Base-by-base conservation (phyloP, 176 grass and related monocot genomes). In the Poa annua region DNA sequence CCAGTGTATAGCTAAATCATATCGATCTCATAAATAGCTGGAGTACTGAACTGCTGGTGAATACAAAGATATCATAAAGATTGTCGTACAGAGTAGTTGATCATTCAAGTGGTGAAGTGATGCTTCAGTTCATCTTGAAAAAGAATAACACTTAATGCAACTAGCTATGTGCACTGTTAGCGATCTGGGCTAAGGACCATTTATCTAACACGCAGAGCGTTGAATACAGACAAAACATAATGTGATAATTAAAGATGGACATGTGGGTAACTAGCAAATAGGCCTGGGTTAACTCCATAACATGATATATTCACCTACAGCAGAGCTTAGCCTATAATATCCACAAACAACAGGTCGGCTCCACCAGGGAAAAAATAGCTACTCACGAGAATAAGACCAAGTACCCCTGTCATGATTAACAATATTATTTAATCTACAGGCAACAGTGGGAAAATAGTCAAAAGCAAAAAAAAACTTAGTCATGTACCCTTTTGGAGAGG, bases 401-500 rank as follows among this genome's bases (percentile, higher is more conserved):
- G 13, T 17, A 79, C 80, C 47, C 26, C 26, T 36, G 50, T 48
- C 15, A 48, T 47, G 55, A 84, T 74, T 66, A 74, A 29, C 48
- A 35, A 73, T 29, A 35, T 21, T 33, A 7, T 67, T 42, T 67
- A 52, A 77, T 78, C 63, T 75, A 78, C 34, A 79, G 61, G 4
- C 57, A 66, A 29, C 21, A 52, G 49, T 77, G 32, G 19, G 13
- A 59, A 80, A 75, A 75, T 55, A 84, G 64, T 60, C 33, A 39
- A 80, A 1, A 33, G 39, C 32, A 42, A 33, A 45, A 21, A 66
- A 80, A 70, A 48, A 48, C 11, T 19, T 80, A 41, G 24, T 72
- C 25, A 66, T 39, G 15, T 67, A 92, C 96, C 96, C 83, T 86
- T 95, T 81, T 74, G 88, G 60, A 98, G 85, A 52, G 85, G 77